phyloP scores from a whole-genome alignment of 495 filamentous ascomycete species.

The Talaromyces liani region DNA sequence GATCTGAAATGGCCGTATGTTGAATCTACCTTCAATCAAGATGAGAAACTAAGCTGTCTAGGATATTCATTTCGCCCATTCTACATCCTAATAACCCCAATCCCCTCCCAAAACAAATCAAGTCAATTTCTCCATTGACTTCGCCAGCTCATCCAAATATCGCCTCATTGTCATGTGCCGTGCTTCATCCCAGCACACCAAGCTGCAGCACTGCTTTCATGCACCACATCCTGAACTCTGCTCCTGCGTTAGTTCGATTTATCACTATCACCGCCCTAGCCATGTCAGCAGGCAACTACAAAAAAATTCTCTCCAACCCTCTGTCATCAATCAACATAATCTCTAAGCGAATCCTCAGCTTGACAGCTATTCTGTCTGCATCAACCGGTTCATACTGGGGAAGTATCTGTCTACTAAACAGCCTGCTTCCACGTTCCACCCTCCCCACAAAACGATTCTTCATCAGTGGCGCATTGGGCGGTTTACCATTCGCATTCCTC shows the following conservation, averaged over 20 bases:
- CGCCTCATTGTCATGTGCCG: conserved; percentile 74
- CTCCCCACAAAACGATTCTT: conserved; percentile 82
- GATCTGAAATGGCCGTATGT: conserved; percentile 77
- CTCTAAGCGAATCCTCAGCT: conserved; percentile 53
- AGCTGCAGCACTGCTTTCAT: conserved; percentile 81
- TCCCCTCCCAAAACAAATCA: conserved; percentile 57
- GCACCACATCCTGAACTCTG: conserved; percentile 71
- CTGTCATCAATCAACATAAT: conserved; percentile 56
- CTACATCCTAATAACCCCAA: conserved; percentile 64
- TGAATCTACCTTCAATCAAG: background rate
- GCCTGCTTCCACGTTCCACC: conserved; percentile 61
- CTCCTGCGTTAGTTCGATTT: conserved; percentile 70
- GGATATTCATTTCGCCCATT: conserved; percentile 75
- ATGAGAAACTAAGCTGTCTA: conserved; percentile 15
- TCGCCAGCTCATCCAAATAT: conserved; percentile 80
- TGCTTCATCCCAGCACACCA: conserved; percentile 83
- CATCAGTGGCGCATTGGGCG: conserved; percentile 76
- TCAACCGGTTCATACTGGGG: conserved; percentile 78
- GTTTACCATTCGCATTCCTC: conserved; percentile 69
- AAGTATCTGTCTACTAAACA: conserved; percentile 78
- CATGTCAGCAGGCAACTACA: conserved; percentile 59
- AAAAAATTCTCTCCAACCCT: conserved; percentile 57
- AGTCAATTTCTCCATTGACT: conserved; percentile 67
- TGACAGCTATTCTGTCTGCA: conserved; percentile 67
- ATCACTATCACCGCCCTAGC: conserved; percentile 64